These are phyloP conservation scores for Stygiomarasmius scandens DNA, from an alignment of 1,284 basidiomycete species.

Conservation along the genomic window DNA sequence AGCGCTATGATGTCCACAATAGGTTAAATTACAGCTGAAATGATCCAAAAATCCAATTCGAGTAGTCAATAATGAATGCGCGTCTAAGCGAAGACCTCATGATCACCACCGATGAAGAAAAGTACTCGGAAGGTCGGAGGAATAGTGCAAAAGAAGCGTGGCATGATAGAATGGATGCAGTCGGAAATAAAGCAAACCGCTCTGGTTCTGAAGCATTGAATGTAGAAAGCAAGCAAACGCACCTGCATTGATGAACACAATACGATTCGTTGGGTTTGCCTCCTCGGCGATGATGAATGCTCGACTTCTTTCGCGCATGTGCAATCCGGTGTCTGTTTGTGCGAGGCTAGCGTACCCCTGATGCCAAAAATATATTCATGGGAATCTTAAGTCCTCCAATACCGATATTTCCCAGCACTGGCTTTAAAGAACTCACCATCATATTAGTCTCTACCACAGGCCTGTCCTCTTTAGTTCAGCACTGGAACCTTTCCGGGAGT, in stretches of 20 bases:
- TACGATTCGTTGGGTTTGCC: constrained; percentile 53
- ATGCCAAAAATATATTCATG: background rate
- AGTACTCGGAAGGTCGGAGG: background rate
- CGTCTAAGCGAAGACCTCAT: too few relatives aligned
- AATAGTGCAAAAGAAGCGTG: background rate
- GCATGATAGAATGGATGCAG: too few relatives aligned
- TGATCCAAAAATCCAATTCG: too few relatives aligned
- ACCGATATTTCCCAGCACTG: background rate
- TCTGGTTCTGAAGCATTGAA: too few relatives aligned
- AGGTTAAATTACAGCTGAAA: background rate
- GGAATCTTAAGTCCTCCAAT: background rate
- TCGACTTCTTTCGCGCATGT: constrained; percentile 78
- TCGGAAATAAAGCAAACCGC: too few relatives aligned
- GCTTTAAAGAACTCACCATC: constrained; percentile 50
- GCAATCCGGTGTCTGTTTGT: constrained; percentile 78
- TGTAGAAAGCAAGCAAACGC: constrained; percentile 6
- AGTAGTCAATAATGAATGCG: too few relatives aligned
- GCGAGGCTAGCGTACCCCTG: constrained; percentile 73
- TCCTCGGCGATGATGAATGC: constrained; percentile 77
- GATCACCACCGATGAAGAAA: background rate
- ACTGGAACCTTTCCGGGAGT: background rate
- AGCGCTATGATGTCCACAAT: background rate
- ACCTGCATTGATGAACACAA: constrained; percentile 81
- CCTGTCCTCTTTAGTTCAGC: constrained; percentile 32
- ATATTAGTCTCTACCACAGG: constrained; percentile 79